Percentiles rank a stretch among this genome's conserved stretches.
Evolutionary conservation across 495 filamentous ascomycete genomes (phyloP).

Genomic region (Aspergillus sclerotioniger): DNA sequence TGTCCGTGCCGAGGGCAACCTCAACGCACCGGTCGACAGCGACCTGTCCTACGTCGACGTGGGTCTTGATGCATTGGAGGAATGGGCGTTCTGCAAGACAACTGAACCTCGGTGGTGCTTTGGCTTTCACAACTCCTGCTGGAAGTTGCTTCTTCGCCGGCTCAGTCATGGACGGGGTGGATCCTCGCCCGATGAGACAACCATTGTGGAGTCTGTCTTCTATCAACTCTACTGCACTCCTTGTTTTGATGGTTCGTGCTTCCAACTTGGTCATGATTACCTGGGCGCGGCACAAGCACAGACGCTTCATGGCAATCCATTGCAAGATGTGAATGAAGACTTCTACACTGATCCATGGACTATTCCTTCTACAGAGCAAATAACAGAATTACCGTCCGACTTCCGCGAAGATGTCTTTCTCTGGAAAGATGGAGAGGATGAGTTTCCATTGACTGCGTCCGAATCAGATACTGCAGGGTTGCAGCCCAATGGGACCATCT

Average conservation of each 20-base stretch:
- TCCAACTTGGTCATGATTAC: constrained; percentile 19
- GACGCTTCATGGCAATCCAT: neutral
- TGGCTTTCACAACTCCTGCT: constrained; percentile 21
- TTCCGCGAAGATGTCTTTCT: no score
- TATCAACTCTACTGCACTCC: constrained; percentile 15
- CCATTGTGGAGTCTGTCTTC: constrained; percentile 14
- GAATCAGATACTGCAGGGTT: neutral
- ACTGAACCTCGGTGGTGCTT: constrained; percentile 15
- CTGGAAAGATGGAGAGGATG: no score
- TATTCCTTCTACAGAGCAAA: constrained; percentile 11
- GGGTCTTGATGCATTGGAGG: constrained; percentile 6
- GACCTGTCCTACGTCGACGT: constrained; percentile 14
- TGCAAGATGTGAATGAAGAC: constrained; percentile 6
- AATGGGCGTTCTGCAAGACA: constrained; percentile 12
- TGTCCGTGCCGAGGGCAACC: neutral
- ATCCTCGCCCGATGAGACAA: neutral
- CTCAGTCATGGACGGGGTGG: constrained; percentile 9
- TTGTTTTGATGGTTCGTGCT: constrained; percentile 3
- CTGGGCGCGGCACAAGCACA: constrained; percentile 14
- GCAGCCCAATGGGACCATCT: neutral
- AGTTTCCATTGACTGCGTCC: neutral
- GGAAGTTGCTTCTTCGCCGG: constrained; percentile 18
- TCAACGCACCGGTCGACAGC: constrained; percentile 8
- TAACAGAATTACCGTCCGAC: no score
- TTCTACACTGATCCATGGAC: constrained; percentile 17